Evolutionary conservation across 805 yeast species (phyloP).

Genomic region (Kodamaea sagamina): DNA sequence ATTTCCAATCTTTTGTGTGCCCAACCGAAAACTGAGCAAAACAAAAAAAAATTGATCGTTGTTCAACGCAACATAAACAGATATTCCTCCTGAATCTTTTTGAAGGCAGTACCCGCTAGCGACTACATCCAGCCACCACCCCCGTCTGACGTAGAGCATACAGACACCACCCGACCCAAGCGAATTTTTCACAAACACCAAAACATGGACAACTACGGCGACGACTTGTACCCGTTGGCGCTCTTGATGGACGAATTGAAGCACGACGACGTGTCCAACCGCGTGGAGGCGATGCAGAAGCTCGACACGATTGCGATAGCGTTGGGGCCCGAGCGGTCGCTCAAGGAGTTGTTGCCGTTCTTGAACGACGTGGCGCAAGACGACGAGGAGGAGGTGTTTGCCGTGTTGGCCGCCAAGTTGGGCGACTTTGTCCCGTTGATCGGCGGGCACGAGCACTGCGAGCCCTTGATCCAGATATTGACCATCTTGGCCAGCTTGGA

Average conservation of each 20-base stretch:
- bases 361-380: conserved; percentile 88
- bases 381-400: conserved; percentile 97
- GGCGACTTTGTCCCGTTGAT: conserved; percentile 85
- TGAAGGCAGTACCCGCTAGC: background rate
- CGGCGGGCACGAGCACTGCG: conserved; percentile 73
- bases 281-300: conserved; percentile 93
- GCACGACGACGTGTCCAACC: conserved; percentile 91
- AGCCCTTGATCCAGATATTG: conserved; percentile 57
- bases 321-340: conserved; percentile 88
- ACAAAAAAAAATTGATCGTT: conserved; percentile 11
- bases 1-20: conserved; percentile 4
- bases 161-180: background rate
- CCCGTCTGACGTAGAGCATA: background rate
- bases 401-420: conserved; percentile 87
- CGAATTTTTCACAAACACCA: too few relatives aligned
- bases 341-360: conserved; percentile 87
- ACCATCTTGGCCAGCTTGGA: conserved; percentile 88
- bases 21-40: conserved; percentile 11
- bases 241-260: conserved; percentile 94
- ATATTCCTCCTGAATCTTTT: conserved; percentile 10
- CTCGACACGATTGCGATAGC: conserved; percentile 94
- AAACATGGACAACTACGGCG: conserved; percentile 42
- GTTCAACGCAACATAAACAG: conserved; percentile 12
- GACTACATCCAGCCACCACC: conserved; percentile 1
- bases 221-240: conserved; percentile 90